phyloP scores from a whole-genome alignment of 345 rosid species.

The Aurinia saxatilis region DNA sequence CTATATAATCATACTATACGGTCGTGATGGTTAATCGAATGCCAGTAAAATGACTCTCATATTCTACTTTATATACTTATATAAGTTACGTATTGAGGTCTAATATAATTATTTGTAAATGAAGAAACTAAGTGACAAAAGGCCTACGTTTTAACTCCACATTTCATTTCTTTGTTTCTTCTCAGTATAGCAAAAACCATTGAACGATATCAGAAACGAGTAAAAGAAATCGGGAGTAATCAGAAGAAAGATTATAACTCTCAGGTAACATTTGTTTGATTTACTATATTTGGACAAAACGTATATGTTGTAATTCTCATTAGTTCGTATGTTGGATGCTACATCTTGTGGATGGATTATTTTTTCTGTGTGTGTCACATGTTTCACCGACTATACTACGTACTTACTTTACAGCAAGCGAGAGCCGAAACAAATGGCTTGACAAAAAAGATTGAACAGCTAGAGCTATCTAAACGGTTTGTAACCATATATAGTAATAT shows the following conservation, averaged over 20 bases:
- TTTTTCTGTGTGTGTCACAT: background rate
- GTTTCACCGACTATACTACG: background rate
- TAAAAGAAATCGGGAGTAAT: conserved; percentile 36
- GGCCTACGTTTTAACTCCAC: background rate
- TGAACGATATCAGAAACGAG: conserved; percentile 62
- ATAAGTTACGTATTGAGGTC: too few relatives aligned
- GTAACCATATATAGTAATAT: background rate
- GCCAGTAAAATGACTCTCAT: too few relatives aligned
- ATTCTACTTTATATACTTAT: too few relatives aligned
- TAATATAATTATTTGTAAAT: too few relatives aligned
- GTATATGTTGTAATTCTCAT: too few relatives aligned
- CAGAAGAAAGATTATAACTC: conserved; percentile 26
- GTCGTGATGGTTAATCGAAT: background rate
- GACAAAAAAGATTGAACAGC: conserved; percentile 55
- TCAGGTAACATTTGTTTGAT: conserved; percentile 39
- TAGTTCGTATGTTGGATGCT: background rate
- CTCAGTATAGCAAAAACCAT: conserved; percentile 55
- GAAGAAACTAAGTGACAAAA: background rate
- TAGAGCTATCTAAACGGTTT: conserved; percentile 61
- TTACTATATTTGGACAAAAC: too few relatives aligned
- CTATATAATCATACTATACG: background rate
- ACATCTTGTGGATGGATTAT: background rate
- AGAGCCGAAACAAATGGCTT: conserved; percentile 35
- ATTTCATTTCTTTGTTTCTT: background rate
- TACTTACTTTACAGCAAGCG: conserved; percentile 33